phyloP scores from a whole-genome alignment of 768 basidiomycete species.

The Mycena amicta region DNA sequence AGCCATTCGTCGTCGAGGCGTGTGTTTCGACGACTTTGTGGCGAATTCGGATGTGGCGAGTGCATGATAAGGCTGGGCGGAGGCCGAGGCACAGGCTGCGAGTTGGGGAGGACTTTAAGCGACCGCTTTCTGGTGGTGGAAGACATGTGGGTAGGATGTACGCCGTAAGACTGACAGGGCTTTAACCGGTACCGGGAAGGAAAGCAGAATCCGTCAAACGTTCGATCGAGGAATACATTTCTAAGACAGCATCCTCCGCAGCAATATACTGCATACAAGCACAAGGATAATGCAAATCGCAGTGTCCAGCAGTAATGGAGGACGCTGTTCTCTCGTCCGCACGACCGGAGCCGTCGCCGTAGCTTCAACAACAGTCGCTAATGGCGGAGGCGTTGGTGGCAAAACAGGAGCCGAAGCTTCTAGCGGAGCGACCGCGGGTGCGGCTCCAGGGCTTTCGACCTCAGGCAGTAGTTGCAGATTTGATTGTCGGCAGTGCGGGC shows the following conservation, averaged over 20 bases:
- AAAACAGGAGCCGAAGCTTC: conserved; percentile 22
- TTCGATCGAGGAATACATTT: background rate
- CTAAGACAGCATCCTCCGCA: conserved; percentile 52
- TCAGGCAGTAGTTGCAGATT: conserved; percentile 72
- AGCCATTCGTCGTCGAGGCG: conserved; percentile 60
- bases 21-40: conserved; percentile 42
- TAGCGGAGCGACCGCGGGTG: conserved; percentile 2
- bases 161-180: no score
- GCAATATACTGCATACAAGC: conserved; percentile 67
- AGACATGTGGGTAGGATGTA: conserved; percentile 2
- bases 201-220: background rate
- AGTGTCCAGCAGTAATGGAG: conserved; percentile 71
- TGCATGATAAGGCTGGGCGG: conserved; percentile 60
- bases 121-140: conserved; percentile 17
- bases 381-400: conserved; percentile 1
- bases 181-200: no score
- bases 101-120: conserved; percentile 36
- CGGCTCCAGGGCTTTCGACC: conserved; percentile 1
- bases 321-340: conserved; percentile 27
- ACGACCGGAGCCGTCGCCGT: conserved; percentile 18
- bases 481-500: conserved; percentile 68
- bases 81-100: conserved; percentile 42
- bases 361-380: background rate
- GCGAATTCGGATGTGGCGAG: conserved; percentile 57
- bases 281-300: conserved; percentile 75